These are phyloP conservation scores for Pseudonitzschia delicatissima DNA, from an alignment of 108 stramenopile species.

Conservation along the genomic window DNA sequence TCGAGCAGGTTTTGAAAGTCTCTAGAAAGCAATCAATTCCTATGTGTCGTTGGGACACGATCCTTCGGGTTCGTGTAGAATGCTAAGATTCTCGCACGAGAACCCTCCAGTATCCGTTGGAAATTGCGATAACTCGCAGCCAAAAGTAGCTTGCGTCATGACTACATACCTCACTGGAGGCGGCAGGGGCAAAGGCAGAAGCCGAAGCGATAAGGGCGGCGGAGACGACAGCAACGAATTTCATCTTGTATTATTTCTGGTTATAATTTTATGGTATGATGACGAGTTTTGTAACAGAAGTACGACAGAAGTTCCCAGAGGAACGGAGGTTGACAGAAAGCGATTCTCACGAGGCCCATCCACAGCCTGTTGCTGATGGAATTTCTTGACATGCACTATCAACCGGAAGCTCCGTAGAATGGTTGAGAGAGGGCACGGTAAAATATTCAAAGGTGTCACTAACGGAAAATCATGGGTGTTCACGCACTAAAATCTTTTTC, in stretches of 20 bases:
- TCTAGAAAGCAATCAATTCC: no score
- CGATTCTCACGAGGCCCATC: no score
- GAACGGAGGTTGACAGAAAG: neutral
- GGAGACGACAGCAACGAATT: constrained; percentile 70
- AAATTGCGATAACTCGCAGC: no score
- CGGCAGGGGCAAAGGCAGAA: constrained; percentile 72
- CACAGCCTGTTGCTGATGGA: no score
- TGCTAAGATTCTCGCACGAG: no score
- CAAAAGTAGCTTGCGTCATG: no score
- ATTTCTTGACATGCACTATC: neutral
- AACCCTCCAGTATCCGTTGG: no score
- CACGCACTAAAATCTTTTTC: no score
- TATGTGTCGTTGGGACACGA: no score
- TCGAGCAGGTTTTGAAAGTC: neutral
- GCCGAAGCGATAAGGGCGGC: constrained; percentile 67
- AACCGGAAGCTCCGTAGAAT: no score
- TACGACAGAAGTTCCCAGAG: neutral
- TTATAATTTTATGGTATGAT: constrained; percentile 1
- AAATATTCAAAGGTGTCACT: neutral
- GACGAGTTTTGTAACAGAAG: neutral
- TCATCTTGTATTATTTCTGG: constrained; percentile 56
- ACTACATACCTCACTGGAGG: constrained; percentile 53
- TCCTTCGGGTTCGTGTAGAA: no score
- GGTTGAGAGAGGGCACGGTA: neutral
- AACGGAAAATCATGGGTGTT: neutral